Conservation (phyloP, 1,284 basidiomycete species). For the Ceratobasidium sp. region DNA sequence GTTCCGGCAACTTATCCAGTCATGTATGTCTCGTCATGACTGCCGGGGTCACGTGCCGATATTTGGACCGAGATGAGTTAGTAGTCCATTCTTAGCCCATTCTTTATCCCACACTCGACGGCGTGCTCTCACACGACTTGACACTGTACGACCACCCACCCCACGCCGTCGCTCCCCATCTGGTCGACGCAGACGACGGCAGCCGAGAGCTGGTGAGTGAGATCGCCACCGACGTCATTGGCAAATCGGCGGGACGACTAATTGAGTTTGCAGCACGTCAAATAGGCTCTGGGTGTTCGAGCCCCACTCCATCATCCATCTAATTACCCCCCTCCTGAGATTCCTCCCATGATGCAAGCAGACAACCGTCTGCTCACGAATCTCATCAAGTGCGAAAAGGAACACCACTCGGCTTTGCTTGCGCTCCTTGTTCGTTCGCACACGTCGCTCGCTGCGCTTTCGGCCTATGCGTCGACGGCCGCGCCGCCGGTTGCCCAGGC, state of each 20-base stretch:
- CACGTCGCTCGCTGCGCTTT: constrained; percentile 68
- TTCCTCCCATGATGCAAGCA: not conserved
- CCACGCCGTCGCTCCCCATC: not conserved
- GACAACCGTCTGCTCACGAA: constrained; percentile 74
- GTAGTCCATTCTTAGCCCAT: not conserved
- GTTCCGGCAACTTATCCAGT: not conserved
- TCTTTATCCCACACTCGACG: constrained; percentile 7
- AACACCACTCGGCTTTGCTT: constrained; percentile 67
- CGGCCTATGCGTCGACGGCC: constrained; percentile 74
- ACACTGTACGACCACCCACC: not conserved
- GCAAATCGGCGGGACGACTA: not conserved
- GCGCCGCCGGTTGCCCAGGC: constrained; percentile 63
- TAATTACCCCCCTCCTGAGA: not conserved
- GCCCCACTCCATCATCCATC: not conserved
- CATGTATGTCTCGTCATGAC: not conserved
- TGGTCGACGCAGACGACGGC: not conserved
- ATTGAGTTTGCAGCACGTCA: not conserved
- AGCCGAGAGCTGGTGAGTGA: not conserved
- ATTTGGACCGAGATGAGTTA: constrained; percentile 15
- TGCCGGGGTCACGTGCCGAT: not conserved
- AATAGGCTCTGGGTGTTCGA: constrained; percentile 4
- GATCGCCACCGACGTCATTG: constrained; percentile 23
- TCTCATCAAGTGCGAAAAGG: constrained; percentile 72
- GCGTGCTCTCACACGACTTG: not conserved
- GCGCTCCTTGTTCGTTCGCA: constrained; percentile 65